Evolutionary conservation across 2,329 filamentous ascomycete genomes (phyloP), one percentile per base, ranked within the genome.

Genomic region (Cadophora sp.): DNA sequence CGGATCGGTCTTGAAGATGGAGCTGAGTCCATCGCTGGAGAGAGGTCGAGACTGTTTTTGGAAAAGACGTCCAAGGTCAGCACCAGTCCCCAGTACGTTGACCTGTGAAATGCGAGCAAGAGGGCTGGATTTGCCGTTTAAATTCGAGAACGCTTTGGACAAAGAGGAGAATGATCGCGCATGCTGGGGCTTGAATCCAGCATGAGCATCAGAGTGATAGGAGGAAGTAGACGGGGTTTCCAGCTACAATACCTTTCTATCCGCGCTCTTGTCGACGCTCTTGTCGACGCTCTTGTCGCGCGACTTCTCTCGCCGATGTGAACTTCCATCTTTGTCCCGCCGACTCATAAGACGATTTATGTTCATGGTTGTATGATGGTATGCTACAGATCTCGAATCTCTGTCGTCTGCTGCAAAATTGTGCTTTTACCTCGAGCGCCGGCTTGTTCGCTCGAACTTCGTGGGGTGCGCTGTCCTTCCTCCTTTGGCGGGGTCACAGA

Each of bases 281-380:
- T 84, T 82, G 64, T 88, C 85, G 22, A 56, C 47, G 27, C 80
- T 78, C 27, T 84, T 82, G 64, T 88, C 85, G 22, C 82, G 81
- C 56, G 86, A 88, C 73, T 85, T 87, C 74, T 82, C 83, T 67
- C 85, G 83, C 66, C 81, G 81, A 71, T 87, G 84, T 45, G 77
- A 72, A 20, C 30, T 50, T 67, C 80, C 82, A 77, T 83, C 83
- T 79, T 87, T 93, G 74, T 92, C 91, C 72, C 90, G 87, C 72
- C 90, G 83, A 78, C 87, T 91, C 68, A 92, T 87, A 77, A 93
- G 89, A 74, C 90, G 88, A 76, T 86, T 88, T 70, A 85, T 80
- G 75, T 80, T 81, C 50, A 63, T 56, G 24, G 33, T 59, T 62
- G 39, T 47, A 41, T 47, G 30, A 59, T n/a, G 27, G 51, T 60